phyloP scores from a whole-genome alignment of 176 grass and related monocot species.

The Cenchrus purpureus region DNA sequence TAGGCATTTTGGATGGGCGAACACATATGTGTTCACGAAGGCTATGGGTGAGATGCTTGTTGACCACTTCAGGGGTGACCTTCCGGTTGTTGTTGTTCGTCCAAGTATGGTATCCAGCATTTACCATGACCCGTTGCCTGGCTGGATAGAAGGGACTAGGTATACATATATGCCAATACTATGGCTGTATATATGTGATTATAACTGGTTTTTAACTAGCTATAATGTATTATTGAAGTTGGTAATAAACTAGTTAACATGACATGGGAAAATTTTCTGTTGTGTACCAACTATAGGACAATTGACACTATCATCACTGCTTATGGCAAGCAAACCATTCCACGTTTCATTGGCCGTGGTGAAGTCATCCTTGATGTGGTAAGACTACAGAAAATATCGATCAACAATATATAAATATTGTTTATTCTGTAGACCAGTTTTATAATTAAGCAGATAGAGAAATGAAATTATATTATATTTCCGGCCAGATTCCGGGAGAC shows the following conservation, averaged over 20 bases:
- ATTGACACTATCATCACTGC: slow-evolving; percentile 51
- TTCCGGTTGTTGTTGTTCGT: slow-evolving; percentile 57
- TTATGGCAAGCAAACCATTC: slow-evolving; percentile 41
- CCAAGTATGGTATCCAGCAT: slow-evolving; percentile 59
- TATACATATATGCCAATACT: not conserved
- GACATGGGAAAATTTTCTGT: not conserved
- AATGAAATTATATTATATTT: no score
- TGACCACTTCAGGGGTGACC: slow-evolving; percentile 38
- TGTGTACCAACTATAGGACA: slow-evolving; percentile 33
- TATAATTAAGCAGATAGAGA: no score
- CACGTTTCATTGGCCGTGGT: slow-evolving; percentile 46
- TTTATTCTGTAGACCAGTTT: not conserved
- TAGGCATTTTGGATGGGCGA: slow-evolving; percentile 63
- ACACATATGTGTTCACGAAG: slow-evolving; percentile 63
- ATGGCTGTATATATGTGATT: not conserved
- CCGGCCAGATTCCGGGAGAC: slow-evolving; percentile 47
- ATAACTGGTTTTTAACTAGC: not conserved
- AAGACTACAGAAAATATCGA: not conserved
- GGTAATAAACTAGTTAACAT: not conserved
- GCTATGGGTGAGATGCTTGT: slow-evolving; percentile 69
- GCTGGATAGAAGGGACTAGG: slow-evolving; percentile 65
- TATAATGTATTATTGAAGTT: not conserved
- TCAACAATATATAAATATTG: not conserved
- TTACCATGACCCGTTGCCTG: slow-evolving; percentile 54
- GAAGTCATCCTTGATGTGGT: slow-evolving; percentile 51